Base-by-base conservation (phyloP, 2,329 filamentous ascomycete species). In the Colletotrichum lentis region DNA sequence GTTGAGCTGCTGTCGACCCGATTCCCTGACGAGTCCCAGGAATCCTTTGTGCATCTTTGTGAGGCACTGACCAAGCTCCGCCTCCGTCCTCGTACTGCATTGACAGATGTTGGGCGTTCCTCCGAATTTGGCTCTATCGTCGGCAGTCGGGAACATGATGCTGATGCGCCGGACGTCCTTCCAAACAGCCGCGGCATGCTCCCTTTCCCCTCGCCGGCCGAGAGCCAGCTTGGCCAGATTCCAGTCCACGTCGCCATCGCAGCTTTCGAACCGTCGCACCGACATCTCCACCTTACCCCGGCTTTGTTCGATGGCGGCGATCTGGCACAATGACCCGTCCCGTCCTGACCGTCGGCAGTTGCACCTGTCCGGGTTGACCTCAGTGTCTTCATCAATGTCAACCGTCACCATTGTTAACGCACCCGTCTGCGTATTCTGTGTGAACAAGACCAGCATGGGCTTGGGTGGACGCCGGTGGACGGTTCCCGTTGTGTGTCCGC, bases 401-500 rank as follows among this genome's bases (percentile, higher is more conserved):
- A 79, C 58, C 10, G 74, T 73, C 12, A 79, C 75, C 4, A 79
- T 73, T 0, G 74, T 72, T 12, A 72, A 61, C 31, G 64, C 70
- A 16, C 71, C 71, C 2, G 70, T 72, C 31, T 71, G 54, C 0
- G 61, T 55, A 52, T 70, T 73, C 37, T 73, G 73, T 0, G 76
- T 78, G 54, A 77, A 79, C 7, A 79, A 62, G 2, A 79, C 76
- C 5, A 79, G 74, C 73, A 77, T 74, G 2, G 77, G 77, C 47
- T 77, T 77, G n/a, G 72, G 63, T 1, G 77, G 77, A 16, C 72
- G 71, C 22, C 70, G 72, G 39, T 78, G 75, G 4, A 79, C 64
- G 8, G 73, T 71, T 2, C 76, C 77, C 1, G 74, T 75, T 7
- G 72, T 72, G 20, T 71, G 71, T 3, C 71, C 72, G 16, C 73